Evolutionary conservation across 2,329 filamentous ascomycete species (phyloP).

Genomic region (Corniculantispora saksenae): DNA sequence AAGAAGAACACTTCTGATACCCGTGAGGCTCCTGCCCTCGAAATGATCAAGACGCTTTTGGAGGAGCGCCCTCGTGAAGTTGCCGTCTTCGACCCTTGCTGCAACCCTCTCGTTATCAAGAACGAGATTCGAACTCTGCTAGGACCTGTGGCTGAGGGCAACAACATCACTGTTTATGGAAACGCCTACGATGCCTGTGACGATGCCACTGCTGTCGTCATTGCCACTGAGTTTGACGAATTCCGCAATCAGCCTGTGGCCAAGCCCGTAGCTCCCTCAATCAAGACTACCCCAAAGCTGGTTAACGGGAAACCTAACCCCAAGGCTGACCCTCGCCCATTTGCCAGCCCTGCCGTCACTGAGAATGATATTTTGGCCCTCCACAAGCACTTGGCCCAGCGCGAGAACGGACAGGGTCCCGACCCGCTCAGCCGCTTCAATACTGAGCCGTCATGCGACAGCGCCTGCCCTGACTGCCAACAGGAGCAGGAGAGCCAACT

Average conservation of each 20-base stretch:
- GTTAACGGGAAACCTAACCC: conserved; percentile 39
- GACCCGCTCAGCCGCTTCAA: conserved; percentile 51
- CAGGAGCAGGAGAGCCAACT: conserved; percentile 41
- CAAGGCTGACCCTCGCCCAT: conserved; percentile 49
- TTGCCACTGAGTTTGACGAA: conserved; percentile 59
- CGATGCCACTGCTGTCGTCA: conserved; percentile 51
- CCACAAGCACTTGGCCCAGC: conserved; percentile 48
- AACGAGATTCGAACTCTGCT: conserved; percentile 52
- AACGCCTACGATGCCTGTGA: conserved; percentile 52
- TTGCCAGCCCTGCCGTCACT: conserved; percentile 37
- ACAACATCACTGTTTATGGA: conserved; percentile 48
- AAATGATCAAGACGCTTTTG: conserved; percentile 65
- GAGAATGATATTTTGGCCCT: conserved; percentile 50
- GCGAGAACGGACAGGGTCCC: conserved; percentile 29
- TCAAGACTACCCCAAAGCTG: conserved; percentile 23
- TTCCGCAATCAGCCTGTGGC: conserved; percentile 47
- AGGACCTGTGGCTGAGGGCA: conserved; percentile 39
- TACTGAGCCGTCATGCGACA: conserved; percentile 45
- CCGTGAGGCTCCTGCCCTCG: conserved; percentile 68
- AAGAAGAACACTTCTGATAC: conserved; percentile 80
- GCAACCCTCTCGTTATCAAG: conserved; percentile 51
- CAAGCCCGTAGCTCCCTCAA: conserved; percentile 25
- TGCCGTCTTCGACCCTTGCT: conserved; percentile 68
- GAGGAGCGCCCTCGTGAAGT: conserved; percentile 65
- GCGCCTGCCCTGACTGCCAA: conserved; percentile 52